Evolutionary conservation across 108 stramenopile species (phyloP).

Genomic region (Cyclotella atomus): DNA sequence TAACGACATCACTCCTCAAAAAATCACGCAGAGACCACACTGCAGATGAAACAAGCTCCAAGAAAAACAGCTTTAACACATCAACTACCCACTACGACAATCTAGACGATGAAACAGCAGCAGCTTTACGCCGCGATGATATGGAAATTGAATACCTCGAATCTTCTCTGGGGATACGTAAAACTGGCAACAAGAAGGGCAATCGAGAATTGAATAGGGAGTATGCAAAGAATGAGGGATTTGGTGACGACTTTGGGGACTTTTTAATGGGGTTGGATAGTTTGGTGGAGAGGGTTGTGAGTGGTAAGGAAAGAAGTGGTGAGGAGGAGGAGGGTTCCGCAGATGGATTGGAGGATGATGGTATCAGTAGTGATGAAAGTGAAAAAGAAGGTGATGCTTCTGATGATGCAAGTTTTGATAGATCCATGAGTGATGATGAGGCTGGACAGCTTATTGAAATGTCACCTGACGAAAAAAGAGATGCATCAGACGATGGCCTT

Average conservation of each 20-base stretch:
- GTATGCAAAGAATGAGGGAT: slow-evolving; percentile 82
- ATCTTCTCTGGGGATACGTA: slow-evolving; percentile 59
- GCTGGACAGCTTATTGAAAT: neutral
- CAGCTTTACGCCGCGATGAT: slow-evolving; percentile 76
- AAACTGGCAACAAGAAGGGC: neutral
- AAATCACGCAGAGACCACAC: slow-evolving; percentile 3
- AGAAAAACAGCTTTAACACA: neutral
- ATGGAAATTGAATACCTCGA: slow-evolving; percentile 84
- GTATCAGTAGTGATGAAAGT: neutral
- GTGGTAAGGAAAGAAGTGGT: too few relatives aligned
- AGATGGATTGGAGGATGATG: slow-evolving; percentile 35
- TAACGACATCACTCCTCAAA: slow-evolving; percentile 11
- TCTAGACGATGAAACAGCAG: slow-evolving; percentile 67
- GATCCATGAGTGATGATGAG: slow-evolving; percentile 46
- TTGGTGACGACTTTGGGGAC: slow-evolving; percentile 84
- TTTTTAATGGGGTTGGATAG: slow-evolving; percentile 76
- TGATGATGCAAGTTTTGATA: neutral
- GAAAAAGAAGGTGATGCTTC: neutral
- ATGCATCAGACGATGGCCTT: slow-evolving; percentile 55
- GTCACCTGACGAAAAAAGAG: slow-evolving; percentile 41
- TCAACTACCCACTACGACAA: slow-evolving; percentile 29
- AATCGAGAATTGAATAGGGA: slow-evolving; percentile 63
- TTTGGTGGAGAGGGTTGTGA: slow-evolving; percentile 61
- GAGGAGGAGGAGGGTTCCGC: too few relatives aligned
- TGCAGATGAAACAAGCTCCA: neutral